phyloP scores from a whole-genome alignment of 345 rosid genomes.

The Pistacia atlantica region DNA sequence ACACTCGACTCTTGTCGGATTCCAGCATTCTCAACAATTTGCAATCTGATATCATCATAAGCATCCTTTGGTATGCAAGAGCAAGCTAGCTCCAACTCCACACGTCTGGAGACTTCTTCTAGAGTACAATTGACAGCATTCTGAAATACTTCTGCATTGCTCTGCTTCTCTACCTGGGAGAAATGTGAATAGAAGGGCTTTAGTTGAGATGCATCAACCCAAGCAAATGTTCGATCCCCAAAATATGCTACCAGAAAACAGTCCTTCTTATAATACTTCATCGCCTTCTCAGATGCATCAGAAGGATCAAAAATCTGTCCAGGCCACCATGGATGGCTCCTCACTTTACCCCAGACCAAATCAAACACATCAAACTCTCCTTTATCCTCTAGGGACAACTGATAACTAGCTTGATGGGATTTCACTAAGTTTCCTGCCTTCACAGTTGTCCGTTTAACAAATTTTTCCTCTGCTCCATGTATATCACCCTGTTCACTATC shows the following conservation, averaged over 20 bases:
- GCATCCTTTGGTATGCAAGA: conserved; percentile 46
- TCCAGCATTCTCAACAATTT: conserved; percentile 61
- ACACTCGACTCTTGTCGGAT: conserved; percentile 42
- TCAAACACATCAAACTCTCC: conserved; percentile 53
- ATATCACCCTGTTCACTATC: conserved; percentile 15
- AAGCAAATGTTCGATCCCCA: conserved; percentile 79
- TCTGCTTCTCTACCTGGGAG: conserved; percentile 57
- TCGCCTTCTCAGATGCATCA: conserved; percentile 68
- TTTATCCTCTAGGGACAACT: conserved; percentile 43
- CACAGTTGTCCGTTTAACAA: conserved; percentile 15
- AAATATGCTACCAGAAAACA: conserved; percentile 71
- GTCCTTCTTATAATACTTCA: conserved; percentile 60
- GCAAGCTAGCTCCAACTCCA: conserved; percentile 60
- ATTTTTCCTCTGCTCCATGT: conserved; percentile 23
- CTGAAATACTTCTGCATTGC: conserved; percentile 55
- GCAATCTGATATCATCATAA: conserved; percentile 41
- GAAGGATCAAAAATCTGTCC: conserved; percentile 74
- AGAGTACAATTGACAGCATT: conserved; percentile 66
- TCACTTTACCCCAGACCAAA: conserved; percentile 79
- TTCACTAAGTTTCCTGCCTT: conserved; percentile 28
- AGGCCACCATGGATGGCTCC: conserved; percentile 92
- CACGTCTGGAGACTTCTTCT: conserved; percentile 63
- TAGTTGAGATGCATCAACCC: conserved; percentile 63
- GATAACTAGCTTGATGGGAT: conserved; percentile 42
- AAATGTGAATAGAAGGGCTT: conserved; percentile 62